phyloP scores from a whole-genome alignment of 176 grass and related monocot genomes.

The Triticum turgidum region DNA sequence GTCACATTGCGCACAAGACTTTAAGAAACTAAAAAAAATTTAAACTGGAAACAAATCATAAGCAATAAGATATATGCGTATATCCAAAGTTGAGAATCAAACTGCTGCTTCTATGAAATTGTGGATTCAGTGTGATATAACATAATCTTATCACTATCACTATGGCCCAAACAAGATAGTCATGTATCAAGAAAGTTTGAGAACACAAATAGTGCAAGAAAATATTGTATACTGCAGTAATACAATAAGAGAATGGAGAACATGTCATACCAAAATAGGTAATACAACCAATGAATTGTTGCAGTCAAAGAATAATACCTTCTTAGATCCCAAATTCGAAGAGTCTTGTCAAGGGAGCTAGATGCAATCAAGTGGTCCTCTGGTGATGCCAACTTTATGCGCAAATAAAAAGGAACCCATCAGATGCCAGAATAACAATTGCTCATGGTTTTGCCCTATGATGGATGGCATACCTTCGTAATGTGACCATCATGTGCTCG shows the following conservation, averaged over 20 bases:
- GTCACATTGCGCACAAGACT: slow-evolving; percentile 9
- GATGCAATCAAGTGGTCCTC: slow-evolving; percentile 92
- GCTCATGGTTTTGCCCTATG: slow-evolving; percentile 13
- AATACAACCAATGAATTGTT: neutral
- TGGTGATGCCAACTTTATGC: slow-evolving; percentile 63
- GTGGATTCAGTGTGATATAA: neutral
- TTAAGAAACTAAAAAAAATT: slow-evolving; percentile 21
- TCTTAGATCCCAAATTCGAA: slow-evolving; percentile 93
- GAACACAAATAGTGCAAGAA: neutral
- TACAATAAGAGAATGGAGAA: neutral
- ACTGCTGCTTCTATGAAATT: neutral
- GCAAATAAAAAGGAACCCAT: slow-evolving; percentile 24
- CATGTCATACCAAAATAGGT: slow-evolving; percentile 1
- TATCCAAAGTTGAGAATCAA: slow-evolving; percentile 14
- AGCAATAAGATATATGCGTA: slow-evolving; percentile 11
- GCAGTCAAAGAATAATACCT: slow-evolving; percentile 52
- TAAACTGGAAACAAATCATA: neutral
- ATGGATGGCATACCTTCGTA: slow-evolving; percentile 64
- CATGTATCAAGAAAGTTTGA: neutral
- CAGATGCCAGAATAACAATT: slow-evolving; percentile 30
- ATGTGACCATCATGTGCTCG: slow-evolving; percentile 93
- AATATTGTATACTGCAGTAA: neutral
- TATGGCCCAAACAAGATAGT: neutral
- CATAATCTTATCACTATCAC: neutral
- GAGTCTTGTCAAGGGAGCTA: slow-evolving; percentile 90